phyloP scores from a whole-genome alignment of 805 yeast genomes.

The Candida ortonii region DNA sequence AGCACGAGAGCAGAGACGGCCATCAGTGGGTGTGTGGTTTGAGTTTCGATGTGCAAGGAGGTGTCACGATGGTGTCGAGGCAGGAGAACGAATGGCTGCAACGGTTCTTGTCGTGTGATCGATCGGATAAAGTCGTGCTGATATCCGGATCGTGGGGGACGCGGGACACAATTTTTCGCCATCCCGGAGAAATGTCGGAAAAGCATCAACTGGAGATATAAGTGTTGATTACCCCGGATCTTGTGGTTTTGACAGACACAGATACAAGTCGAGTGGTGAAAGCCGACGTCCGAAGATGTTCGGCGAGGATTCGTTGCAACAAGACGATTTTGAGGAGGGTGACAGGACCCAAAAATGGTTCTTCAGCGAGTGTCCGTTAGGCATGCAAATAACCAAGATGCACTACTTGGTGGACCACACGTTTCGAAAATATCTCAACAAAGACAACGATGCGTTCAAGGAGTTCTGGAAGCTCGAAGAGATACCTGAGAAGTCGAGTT shows the following conservation, averaged over 20 bases:
- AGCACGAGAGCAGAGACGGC: too few species aligned
- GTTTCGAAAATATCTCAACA: constrained; percentile 21
- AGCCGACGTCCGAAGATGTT: constrained; percentile 13
- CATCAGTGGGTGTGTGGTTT: too few species aligned
- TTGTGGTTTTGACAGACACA: too few species aligned
- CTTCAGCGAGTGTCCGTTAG: constrained; percentile 1
- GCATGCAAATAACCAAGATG: constrained; percentile 6
- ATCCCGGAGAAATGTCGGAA: constrained; percentile 2
- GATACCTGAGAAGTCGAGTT: constrained; percentile 27
- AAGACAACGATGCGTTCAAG: constrained; percentile 29
- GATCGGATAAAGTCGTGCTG: constrained; percentile 1
- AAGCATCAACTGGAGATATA: too few species aligned
- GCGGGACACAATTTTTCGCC: too few species aligned
- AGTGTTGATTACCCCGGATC: too few species aligned
- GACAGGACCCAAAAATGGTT: constrained; percentile 4
- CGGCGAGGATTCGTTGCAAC: constrained; percentile 22
- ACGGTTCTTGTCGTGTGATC: too few species aligned
- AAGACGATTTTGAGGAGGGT: constrained; percentile 20
- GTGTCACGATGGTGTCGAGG: too few species aligned
- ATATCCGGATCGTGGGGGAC: constrained; percentile 2
- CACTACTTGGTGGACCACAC: constrained; percentile 12
- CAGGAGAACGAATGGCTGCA: too few species aligned
- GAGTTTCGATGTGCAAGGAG: too few species aligned
- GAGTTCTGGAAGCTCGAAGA: constrained; percentile 29
- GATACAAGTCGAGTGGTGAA: too few species aligned